Evolutionary conservation across 179 eudicot genomes (phyloP), one percentile per base, ranked within the genome.

Genomic region (Spinacia oleracea): DNA sequence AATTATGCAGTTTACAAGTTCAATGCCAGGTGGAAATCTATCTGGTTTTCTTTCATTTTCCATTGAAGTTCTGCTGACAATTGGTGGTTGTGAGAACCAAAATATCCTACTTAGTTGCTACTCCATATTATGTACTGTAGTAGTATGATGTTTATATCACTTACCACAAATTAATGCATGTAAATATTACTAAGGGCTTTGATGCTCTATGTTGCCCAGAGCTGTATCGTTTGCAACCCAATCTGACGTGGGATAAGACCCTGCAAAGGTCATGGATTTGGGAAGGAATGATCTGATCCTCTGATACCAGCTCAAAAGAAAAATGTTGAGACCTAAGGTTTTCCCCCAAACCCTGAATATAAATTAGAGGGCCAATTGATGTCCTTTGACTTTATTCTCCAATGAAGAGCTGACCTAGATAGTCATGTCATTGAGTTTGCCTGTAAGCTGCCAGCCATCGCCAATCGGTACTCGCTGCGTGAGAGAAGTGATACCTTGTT

Each of bases 1-100:
- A 81, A 77, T 46, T 89, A 88, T 72, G 73, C 56, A 63, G 80
- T 90, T 31, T 95, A 90, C 85, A 93, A 84, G 88, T 86, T 95
- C 43, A 78, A 80, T 71, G 67, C 78, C 76, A 93, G 98, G 98
- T 93, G 77, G 15, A 42, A 15, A 32, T 71, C 18, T 35, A 9
- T 23, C 56, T 76, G 64, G 31, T 46, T 62, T 9, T 53, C 34
- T 71, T 34, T 38, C 23, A 4, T 27, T 48, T 48, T 1, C 8
- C 23, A 42, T 31, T 18, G 14, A 29, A 9, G 27, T 29, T 71
- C 59, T 15, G 9, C 58, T 50, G 16, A 50, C 43, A 50, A 31
- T 23, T 20, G 5, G 10, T 67, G 71, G 16, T 63, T 2, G 0
- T 35, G 15, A 2, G 21, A 9, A 20, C 45, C 45, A 42, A 42